Evolutionary conservation across 257 asterid genomes (phyloP).

Genomic region (Fraxinus cuspidata): DNA sequence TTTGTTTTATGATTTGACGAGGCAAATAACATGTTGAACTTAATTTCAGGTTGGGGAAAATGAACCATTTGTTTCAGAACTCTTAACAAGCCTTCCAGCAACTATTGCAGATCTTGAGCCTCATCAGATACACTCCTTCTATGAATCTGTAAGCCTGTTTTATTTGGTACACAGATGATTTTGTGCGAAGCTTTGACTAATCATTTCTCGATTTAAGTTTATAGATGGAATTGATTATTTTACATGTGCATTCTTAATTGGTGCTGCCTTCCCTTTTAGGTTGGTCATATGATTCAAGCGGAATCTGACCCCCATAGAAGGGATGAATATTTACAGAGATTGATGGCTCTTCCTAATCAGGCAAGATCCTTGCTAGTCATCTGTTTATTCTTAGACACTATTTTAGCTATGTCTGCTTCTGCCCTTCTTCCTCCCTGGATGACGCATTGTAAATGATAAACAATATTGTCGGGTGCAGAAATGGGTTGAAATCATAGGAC

Average conservation of each 20-base stretch:
- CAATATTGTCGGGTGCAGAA: slow-evolving; percentile 51
- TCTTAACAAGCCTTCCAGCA: slow-evolving; percentile 77
- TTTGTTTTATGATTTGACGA: slow-evolving; percentile 1
- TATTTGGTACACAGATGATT: not conserved
- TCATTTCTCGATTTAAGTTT: not conserved
- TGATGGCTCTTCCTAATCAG: slow-evolving; percentile 96
- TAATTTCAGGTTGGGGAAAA: slow-evolving; percentile 83
- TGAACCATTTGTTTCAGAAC: slow-evolving; percentile 96
- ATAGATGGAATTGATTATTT: not conserved
- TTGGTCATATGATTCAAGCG: slow-evolving; percentile 93
- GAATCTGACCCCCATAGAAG: slow-evolving; percentile 91
- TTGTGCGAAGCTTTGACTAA: slow-evolving; percentile 1
- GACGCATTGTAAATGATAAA: not conserved
- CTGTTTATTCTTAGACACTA: slow-evolving; percentile 15
- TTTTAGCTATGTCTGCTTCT: not conserved
- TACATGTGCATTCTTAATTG: slow-evolving; percentile 2
- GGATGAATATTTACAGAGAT: slow-evolving; percentile 83
- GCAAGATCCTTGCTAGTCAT: slow-evolving; percentile 34
- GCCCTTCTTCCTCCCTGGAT: slow-evolving; percentile 10
- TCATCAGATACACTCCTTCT: slow-evolving; percentile 94
- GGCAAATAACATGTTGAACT: not conserved
- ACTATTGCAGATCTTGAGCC: slow-evolving; percentile 93
- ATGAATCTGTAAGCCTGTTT: slow-evolving; percentile 78
- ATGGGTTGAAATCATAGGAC: slow-evolving; percentile 96
- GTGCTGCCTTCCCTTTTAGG: slow-evolving; percentile 44